Percentiles rank a stretch among this genome's conserved stretches.
These are phyloP conservation scores for Leishmania turanica DNA, from an alignment of 208 protist genomes.

Conservation along the genomic window DNA sequence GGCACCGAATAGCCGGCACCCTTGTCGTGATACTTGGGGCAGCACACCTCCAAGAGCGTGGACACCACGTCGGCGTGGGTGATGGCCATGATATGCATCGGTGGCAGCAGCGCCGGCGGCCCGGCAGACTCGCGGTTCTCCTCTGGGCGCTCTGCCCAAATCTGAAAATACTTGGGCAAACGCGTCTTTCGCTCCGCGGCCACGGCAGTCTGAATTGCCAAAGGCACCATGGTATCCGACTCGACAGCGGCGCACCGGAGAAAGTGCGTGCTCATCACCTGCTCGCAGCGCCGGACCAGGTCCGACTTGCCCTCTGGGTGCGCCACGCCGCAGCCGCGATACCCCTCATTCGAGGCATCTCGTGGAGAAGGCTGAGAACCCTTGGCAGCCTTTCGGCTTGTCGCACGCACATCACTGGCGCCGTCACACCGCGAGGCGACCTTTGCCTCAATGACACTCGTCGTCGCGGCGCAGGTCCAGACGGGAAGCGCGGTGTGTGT, in stretches of 20 bases:
- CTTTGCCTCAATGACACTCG: constrained; percentile 17
- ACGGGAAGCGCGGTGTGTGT: constrained; percentile 41
- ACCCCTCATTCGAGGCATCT: constrained; percentile 1
- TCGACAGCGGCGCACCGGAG: constrained; percentile 8
- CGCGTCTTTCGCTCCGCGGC: constrained; percentile 39
- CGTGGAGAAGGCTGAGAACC: background rate
- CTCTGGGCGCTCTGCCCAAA: constrained; percentile 21
- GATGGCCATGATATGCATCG: constrained; percentile 71
- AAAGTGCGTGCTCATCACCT: constrained; percentile 60
- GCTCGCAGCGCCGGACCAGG: constrained; percentile 55
- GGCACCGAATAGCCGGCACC: constrained; percentile 68
- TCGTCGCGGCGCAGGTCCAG: constrained; percentile 37
- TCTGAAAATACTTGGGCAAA: constrained; percentile 64
- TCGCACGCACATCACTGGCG: background rate
- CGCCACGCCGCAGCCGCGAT: constrained; percentile 42
- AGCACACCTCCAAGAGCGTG: constrained; percentile 65
- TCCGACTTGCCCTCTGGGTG: constrained; percentile 60
- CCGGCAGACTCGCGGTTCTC: constrained; percentile 20
- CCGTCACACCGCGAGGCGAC: constrained; percentile 7
- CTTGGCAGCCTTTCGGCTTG: background rate
- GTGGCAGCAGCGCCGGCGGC: constrained; percentile 56
- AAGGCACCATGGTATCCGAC: constrained; percentile 38
- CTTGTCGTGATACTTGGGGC: constrained; percentile 52
- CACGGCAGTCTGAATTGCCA: constrained; percentile 38
- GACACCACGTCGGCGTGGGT: constrained; percentile 82